Base-by-base conservation (phyloP, 1,139 yeast genomes). In the Candida sp. region DNA sequence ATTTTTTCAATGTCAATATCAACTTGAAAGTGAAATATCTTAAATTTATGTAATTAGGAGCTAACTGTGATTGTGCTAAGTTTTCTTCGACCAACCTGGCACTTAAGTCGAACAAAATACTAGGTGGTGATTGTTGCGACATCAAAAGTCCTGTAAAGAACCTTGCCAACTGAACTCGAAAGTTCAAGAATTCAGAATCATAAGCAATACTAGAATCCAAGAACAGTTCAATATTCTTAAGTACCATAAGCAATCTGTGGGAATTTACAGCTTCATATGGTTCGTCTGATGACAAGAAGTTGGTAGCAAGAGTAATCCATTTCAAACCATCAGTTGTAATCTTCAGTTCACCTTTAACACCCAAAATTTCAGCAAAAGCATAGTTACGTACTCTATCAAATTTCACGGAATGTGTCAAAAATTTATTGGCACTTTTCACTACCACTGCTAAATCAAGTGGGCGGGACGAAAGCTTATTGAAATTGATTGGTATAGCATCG, bases 321-420 rank as follows among this genome's bases (percentile, higher is more conserved):
- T 58, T 61, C 35, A 79, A 56, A 0, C 85, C 86, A 2, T 56
- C 57, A 1, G 55, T 44, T 5, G 72, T 45, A 9, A 81, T 69
- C 25, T 74, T 74, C 4, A 53, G 42, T 1, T 64, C 56, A 2
- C 71, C 54, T 40, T 65, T 70, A 1, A 76, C 66, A 1, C 89
- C 87, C 43, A 86, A 66, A 27, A 86, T 60, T 49, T 84, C 90
- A 1, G 91, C 81, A 8, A 82, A 80, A n/a, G 79, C 67, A 47
- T 71, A 72, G 49, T 82, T 84, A 48, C 89, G 74, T n/a, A 79
- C 52, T 48, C 82, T 70, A 22, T 76, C 83, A 43, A 76, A 68
- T 34, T 63, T 60, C 2, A 62, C 50, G 2, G 70, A 54, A 8
- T 50, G 45, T 0, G 64, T 46, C 12, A 73, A 51, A 45, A 74